Base-by-base conservation (phyloP, 257 asterid species). In the Lithospermum erythrorhizon region DNA sequence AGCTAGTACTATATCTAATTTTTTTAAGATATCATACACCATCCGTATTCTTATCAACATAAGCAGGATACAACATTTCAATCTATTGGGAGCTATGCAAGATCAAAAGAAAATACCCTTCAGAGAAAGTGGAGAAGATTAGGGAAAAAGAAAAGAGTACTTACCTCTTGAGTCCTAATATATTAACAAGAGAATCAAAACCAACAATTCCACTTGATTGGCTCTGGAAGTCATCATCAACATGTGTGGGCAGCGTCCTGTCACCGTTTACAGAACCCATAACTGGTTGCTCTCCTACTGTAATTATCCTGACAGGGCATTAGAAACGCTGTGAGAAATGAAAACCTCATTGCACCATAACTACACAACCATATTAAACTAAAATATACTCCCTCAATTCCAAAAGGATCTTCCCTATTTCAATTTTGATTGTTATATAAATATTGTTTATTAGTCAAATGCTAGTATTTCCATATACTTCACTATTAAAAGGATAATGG, bases 181-280 rank as follows among this genome's bases (percentile, higher is more conserved):
- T 91, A 72, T 88, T 89, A 59, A 91, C 98, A 16, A 91, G 97
- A 45, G 98, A 91, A 70, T 91, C 97, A 72, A 90, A 86, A 65
- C 97, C 97, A 83, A 91, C 66, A 91, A 75, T 77, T 86, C 98
- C 89, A 91, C 74, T 76, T 89, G 98, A 91, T 65, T 86, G 95
- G 35, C 55, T 65, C 55, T 77, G 90, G 61, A 85, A 57, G 63
- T 83, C 95, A 68, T 82, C 73, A 56, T 68, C 79, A 65, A 53
- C 87, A 72, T 82, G 87, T 61, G 75, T 70, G 45, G 90, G 77
- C 21, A 74, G 19, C 16, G 81, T 65, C 57, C 74, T 84, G 53
- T 77, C 93, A 65, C 76, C 69, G 78, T 73, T 89, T 69, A 74
- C 86, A 51, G 90, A 76, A 47, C 63, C 62, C 68, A 9, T 35